These are phyloP conservation scores for Immersiella caudata DNA, from an alignment of 495 filamentous ascomycete genomes.

Conservation along the genomic window DNA sequence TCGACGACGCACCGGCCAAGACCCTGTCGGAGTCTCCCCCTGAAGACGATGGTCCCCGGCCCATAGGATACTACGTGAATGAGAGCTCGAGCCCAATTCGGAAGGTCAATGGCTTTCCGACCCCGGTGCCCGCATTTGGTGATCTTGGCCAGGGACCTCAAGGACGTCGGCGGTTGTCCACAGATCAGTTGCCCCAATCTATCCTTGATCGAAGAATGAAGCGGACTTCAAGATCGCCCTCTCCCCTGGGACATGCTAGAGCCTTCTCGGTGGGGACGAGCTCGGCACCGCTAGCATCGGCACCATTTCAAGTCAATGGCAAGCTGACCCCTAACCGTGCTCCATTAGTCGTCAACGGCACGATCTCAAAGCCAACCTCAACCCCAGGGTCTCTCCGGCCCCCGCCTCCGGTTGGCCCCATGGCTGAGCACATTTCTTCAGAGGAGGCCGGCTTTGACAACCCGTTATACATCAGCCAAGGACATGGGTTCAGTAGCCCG, in stretches of 20 bases:
- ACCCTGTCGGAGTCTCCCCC: slow-evolving; percentile 41
- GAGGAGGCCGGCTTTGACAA: slow-evolving; percentile 43
- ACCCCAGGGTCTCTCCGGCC: slow-evolving; percentile 23
- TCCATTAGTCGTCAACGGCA: slow-evolving; percentile 53
- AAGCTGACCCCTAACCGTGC: slow-evolving; percentile 35
- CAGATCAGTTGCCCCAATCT: slow-evolving; percentile 53
- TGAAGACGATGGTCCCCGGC: slow-evolving; percentile 43
- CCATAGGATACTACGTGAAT: slow-evolving; percentile 47
- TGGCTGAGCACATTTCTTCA: slow-evolving; percentile 28
- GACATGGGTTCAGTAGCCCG: slow-evolving; percentile 25
- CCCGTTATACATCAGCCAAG: slow-evolving; percentile 45
- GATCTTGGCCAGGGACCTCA: slow-evolving; percentile 43
- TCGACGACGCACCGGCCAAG: slow-evolving; percentile 40
- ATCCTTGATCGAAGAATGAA: slow-evolving; percentile 54
- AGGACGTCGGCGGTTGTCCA: slow-evolving; percentile 48
- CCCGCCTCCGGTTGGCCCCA: slow-evolving; percentile 26
- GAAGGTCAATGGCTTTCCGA: slow-evolving; percentile 39
- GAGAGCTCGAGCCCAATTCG: slow-evolving; percentile 37
- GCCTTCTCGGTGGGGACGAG: slow-evolving; percentile 47
- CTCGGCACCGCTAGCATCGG: slow-evolving; percentile 41
- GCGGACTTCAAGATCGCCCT: slow-evolving; percentile 58
- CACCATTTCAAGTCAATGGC: slow-evolving; percentile 36
- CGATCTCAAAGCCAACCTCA: slow-evolving; percentile 36
- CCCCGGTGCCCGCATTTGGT: slow-evolving; percentile 47
- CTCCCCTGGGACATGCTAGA: slow-evolving; percentile 52